Conservation (phyloP, 495 filamentous ascomycete genomes). For the Penicillium mononematosum region DNA sequence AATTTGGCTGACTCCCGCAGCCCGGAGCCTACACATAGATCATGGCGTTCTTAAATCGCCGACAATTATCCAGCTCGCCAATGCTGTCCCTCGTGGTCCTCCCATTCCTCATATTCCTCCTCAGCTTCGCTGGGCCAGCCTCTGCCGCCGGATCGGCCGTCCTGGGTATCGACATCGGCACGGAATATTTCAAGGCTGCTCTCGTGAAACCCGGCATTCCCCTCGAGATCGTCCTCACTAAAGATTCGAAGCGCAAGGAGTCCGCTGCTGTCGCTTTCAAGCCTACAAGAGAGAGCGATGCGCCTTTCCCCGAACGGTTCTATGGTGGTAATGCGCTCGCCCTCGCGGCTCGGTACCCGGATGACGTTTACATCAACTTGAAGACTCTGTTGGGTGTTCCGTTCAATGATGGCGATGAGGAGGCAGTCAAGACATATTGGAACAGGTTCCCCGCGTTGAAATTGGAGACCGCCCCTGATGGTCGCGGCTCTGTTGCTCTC, state of each 20-base stretch:
- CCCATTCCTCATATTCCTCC: slow-evolving; percentile 52
- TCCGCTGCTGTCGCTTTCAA: slow-evolving; percentile 91
- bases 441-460: slow-evolving; percentile 65
- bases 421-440: slow-evolving; percentile 64
- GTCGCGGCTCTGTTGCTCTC: slow-evolving; percentile 71
- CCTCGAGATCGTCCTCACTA: slow-evolving; percentile 97
- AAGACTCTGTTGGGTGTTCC: slow-evolving; percentile 79
- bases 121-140: slow-evolving; percentile 58
- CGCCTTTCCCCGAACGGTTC: slow-evolving; percentile 77
- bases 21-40: slow-evolving; percentile 35
- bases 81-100: slow-evolving; percentile 40
- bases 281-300: slow-evolving; percentile 59
- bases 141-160: slow-evolving; percentile 68
- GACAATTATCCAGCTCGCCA: slow-evolving; percentile 40
- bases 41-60: slow-evolving; percentile 54
- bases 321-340: slow-evolving; percentile 92
- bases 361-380: slow-evolving; percentile 91
- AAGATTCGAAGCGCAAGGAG: slow-evolving; percentile 97
- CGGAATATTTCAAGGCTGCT: slow-evolving; percentile 94
- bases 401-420: slow-evolving; percentile 51
- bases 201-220: slow-evolving; percentile 97
- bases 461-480: slow-evolving; percentile 44
- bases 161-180: slow-evolving; percentile 90
- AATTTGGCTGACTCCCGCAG: slow-evolving; percentile 18
- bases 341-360: slow-evolving; percentile 80